Base-by-base conservation (phyloP, 129 eudicot species). In the Rutidosis leptorrhynchoides region DNA sequence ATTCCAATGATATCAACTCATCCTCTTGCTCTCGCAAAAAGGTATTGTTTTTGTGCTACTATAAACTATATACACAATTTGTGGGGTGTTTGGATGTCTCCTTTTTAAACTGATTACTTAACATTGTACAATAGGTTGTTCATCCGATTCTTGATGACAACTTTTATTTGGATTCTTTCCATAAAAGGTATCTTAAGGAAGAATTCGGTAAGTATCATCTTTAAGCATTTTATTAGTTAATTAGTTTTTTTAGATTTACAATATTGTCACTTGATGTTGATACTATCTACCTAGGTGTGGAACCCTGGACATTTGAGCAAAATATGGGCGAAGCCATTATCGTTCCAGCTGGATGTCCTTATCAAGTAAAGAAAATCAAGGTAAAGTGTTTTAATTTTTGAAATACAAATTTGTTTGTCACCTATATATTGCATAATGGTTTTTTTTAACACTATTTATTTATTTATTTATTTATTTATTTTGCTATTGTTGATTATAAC, bases 311-410 rank as follows among this genome's bases (percentile, higher is more conserved):
- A 16, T 86, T 93, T 42, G 86, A 82, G 71, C 98, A 93, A 80
- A 77, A 37, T 43, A 54, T 83, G 46, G 96, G 96, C 37, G 98
- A 93, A 84, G 95, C 98, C 42, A 81, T 93, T 74, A 76, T 88
- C 17, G 65, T 93, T 76, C 98, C 98, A 20, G 98, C 98, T 48
- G 98, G 98, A 60, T 93, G 96, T 35, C 98, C 96, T 15, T 93
- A 88, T 78, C 98, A 93, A 80, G 79, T 86, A 15, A 88, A 77
- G 77, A 82, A 84, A 68, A 49, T 78, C 6, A 88, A 93, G 95
- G 98, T 85, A 72, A 10, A 29, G 7, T 35, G 30, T 48, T 25
- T 25, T 11, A 10, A 54, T 24, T 49, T 17, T 49, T 49, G 55
- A 16, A 48, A 48, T 16, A 17, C n/a, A 48, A 48, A 48, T 49